Evolutionary conservation across 2,329 filamentous ascomycete species (phyloP).

Genomic region (Penicillium crustosum): DNA sequence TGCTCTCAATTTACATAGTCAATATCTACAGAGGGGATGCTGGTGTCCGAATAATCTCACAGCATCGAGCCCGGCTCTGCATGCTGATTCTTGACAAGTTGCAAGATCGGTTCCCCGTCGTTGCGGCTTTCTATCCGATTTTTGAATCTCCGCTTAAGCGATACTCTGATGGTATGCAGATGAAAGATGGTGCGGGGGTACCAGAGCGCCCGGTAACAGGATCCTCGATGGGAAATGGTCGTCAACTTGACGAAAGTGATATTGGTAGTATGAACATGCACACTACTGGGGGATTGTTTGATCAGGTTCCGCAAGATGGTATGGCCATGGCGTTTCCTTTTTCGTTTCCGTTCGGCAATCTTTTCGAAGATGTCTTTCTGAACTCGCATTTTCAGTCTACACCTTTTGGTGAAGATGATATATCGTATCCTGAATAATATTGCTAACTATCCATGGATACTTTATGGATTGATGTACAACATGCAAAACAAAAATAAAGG

Average conservation of each 20-base stretch:
- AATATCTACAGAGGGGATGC: conserved; percentile 18
- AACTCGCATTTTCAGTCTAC: conserved; percentile 1
- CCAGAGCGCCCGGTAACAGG: background rate
- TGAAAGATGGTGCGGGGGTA: background rate
- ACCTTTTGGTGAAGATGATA: background rate
- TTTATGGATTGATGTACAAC: too few species aligned
- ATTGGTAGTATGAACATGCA: background rate
- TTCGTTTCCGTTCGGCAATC: conserved; percentile 13
- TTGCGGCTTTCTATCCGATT: conserved; percentile 16
- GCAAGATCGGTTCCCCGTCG: conserved; percentile 21
- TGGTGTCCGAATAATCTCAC: conserved; percentile 21
- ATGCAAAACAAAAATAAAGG: background rate
- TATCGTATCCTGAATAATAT: background rate
- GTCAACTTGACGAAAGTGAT: background rate
- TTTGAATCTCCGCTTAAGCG: conserved; percentile 13
- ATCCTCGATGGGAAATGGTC: background rate
- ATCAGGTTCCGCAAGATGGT: conserved; percentile 10
- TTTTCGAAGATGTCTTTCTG: conserved; percentile 17
- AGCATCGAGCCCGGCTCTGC: conserved; percentile 26
- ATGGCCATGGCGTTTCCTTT: conserved; percentile 10
- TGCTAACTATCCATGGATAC: background rate
- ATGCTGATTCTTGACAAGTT: conserved; percentile 26
- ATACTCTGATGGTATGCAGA: background rate
- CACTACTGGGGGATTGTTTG: background rate
- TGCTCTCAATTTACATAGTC: conserved; percentile 17